Evolutionary conservation across 306 rosid species (phyloP), one percentile per base, ranked within the genome.

Genomic region (Comarum palustre): DNA sequence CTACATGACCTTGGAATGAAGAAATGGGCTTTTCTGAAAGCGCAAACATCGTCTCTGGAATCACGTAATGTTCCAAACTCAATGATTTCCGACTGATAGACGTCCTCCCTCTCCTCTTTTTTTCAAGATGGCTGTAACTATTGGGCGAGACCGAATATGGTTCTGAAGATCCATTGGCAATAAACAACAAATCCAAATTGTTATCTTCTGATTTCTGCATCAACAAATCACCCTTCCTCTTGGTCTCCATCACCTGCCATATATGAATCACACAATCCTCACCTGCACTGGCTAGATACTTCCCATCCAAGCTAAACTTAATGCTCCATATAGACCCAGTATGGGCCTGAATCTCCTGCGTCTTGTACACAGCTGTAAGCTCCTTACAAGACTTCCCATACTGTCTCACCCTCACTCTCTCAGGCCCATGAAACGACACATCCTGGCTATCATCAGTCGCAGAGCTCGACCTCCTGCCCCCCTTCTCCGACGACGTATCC

Each of bases 401-500:
- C 68, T 91, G 97, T 80, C 88, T 78, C 8, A 91, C 97, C 71
- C 87, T 79, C 68, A 90, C 89, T 69, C 91, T 91, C 84, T 91
- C 96, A n/a, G 96, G 97, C 17, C 96, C 91, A 67, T 91, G 99
- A 79, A 90, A 90, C 0, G 84, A 41, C 34, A 76, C 89, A 42
- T 95, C 99, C 75, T 95, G 99, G 76, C 99, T 91, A 75, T 95
- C 99, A 78, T 95, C 99, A 0, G 99, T 91, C 29, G 96, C 99
- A 2, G 99, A 95, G 73, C 99, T 95, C 3, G 97, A 95, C 84
- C 99, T 74, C 65, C 97, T 73, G 5, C 97, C 97, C 0, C 97
- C 99, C 63, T 90, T 91, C 79, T 95, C 99, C 20, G 99, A 95
- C 2, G 87, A 90, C 0, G 91, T 91, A 20, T 94, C 97, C 83